A percentile compares a stretch with the other conserved stretches of the same genome.
Evolutionary conservation across 352 stramenopile species (phyloP).

Genomic region (Phytopythium ostracodes): DNA sequence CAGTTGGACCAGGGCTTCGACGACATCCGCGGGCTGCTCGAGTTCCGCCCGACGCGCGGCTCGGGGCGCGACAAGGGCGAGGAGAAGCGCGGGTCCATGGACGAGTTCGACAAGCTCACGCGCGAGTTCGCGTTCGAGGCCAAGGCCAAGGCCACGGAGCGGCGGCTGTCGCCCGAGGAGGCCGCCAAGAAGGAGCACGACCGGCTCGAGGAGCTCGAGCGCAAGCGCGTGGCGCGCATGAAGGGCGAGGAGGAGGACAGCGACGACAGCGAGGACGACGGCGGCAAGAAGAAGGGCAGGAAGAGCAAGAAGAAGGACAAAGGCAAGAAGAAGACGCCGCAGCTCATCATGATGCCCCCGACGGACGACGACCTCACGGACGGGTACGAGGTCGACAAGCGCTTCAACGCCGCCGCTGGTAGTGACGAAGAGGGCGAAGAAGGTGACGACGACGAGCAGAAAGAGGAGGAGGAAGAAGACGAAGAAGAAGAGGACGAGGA

Average conservation of each 20-base stretch:
- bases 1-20: conserved; percentile 72
- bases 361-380: conserved; percentile 91
- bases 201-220: conserved; percentile 89
- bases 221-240: conserved; percentile 93
- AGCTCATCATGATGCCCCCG: conserved; percentile 70
- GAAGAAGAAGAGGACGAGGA: conserved; percentile 63
- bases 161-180: conserved; percentile 94
- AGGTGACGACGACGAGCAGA: conserved; percentile 34
- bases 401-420: conserved; percentile 28
- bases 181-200: conserved; percentile 91
- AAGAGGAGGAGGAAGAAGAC: conserved; percentile 65
- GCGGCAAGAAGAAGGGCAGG: conserved; percentile 40
- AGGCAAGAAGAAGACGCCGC: conserved; percentile 38
- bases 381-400: conserved; percentile 69
- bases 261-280: conserved; percentile 52
- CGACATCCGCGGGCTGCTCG: conserved; percentile 56
- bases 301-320: conserved; percentile 43
- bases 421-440: conserved; percentile 32
- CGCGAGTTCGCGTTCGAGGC: conserved; percentile 85
- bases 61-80: conserved; percentile 58
- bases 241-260: conserved; percentile 82
- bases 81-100: conserved; percentile 59
- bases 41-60: conserved; percentile 70
- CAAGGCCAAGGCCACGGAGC: conserved; percentile 92
- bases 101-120: conserved; percentile 86